These are phyloP conservation scores for Raphanus raphanistrum DNA, from an alignment of 345 rosid species.

Conservation along the genomic window DNA sequence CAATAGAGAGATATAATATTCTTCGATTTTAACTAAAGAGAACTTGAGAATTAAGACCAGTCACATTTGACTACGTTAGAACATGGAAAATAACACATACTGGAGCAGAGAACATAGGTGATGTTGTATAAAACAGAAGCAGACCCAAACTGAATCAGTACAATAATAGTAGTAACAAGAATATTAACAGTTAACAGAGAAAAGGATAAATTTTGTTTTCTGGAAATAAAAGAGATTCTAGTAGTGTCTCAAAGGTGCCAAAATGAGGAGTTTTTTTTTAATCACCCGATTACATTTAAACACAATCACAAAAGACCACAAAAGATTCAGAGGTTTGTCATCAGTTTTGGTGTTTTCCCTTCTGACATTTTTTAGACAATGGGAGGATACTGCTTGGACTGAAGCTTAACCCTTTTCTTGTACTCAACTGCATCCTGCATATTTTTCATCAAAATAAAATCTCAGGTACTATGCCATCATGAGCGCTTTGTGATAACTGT, in stretches of 20 bases:
- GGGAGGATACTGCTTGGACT: conserved; percentile 88
- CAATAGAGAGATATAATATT: neutral
- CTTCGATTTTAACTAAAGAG: neutral
- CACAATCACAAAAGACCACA: conserved; percentile 28
- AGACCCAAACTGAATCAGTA: neutral
- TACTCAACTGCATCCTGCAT: conserved; percentile 78
- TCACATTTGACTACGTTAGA: neutral
- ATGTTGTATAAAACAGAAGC: neutral
- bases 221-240: neutral
- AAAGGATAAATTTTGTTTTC: neutral
- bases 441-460: conserved; percentile 12
- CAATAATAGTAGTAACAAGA: neutral
- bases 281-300: conserved; percentile 27
- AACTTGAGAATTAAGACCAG: neutral
- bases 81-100: neutral
- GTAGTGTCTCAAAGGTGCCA: neutral
- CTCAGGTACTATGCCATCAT: neutral
- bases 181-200: neutral
- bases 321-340: conserved; percentile 35
- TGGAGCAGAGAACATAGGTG: neutral
- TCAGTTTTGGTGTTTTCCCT: conserved; percentile 36
- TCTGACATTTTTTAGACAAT: conserved; percentile 40
- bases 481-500: no score
- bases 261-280: neutral
- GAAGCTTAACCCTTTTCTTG: conserved; percentile 83